These are phyloP conservation scores for Tilletia walkeri DNA, from an alignment of 1,284 basidiomycete species.

Conservation along the genomic window DNA sequence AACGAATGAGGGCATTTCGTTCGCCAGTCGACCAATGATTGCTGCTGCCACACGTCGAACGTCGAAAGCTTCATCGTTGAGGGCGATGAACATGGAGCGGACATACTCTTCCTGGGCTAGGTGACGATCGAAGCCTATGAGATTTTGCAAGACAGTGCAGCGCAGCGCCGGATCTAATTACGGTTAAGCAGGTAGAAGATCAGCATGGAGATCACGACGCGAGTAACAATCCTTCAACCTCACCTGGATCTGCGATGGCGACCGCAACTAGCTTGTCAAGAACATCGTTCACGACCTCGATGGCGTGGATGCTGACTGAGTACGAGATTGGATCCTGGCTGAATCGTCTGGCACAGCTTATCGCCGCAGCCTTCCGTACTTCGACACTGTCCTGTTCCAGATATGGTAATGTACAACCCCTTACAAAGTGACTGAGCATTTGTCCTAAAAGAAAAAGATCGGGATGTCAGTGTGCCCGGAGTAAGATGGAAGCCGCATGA, in stretches of 20 bases:
- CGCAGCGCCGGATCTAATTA: constrained; percentile 41
- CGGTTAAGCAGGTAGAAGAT: background rate
- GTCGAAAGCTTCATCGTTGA: constrained; percentile 94
- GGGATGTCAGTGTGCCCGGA: background rate
- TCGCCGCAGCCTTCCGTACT: constrained; percentile 83
- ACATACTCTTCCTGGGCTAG: constrained; percentile 99
- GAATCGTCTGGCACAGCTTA: constrained; percentile 84
- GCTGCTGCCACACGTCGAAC: constrained; percentile 89
- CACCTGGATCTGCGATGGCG: constrained; percentile 93
- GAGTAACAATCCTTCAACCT: constrained; percentile 23
- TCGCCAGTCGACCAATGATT: constrained; percentile 88
- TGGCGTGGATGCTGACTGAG: constrained; percentile 92
- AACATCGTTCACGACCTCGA: constrained; percentile 96
- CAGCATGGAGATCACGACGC: too few species aligned
- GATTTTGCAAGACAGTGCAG: constrained; percentile 69
- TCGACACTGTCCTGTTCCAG: constrained; percentile 88
- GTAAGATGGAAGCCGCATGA: too few species aligned
- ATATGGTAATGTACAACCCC: constrained; percentile 86
- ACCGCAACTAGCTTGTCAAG: constrained; percentile 94
- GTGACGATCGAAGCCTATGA: constrained; percentile 95
- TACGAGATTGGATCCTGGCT: constrained; percentile 94
- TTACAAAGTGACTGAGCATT: constrained; percentile 92
- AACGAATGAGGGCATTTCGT: constrained; percentile 96
- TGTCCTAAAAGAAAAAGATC: constrained; percentile 58
- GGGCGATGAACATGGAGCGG: constrained; percentile 92